Conservation (phyloP, 2,329 filamentous ascomycete genomes). For the Aspergillus clavatus region DNA sequence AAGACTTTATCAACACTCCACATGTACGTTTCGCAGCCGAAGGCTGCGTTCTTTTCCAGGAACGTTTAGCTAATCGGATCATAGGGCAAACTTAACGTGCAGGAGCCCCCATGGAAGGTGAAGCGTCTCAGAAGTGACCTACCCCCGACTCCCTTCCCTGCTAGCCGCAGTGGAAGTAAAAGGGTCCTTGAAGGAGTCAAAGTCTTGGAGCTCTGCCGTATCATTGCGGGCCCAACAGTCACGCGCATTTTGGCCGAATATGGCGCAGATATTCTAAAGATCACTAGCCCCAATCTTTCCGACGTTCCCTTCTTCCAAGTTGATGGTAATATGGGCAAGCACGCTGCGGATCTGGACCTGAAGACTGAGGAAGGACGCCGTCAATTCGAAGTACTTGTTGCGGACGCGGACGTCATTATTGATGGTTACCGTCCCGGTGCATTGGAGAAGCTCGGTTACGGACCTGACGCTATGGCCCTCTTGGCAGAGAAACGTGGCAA, state of each 20-base stretch:
- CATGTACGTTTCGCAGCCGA: slow-evolving; percentile 47
- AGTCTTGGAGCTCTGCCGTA: slow-evolving; percentile 67
- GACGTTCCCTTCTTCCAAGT: slow-evolving; percentile 70
- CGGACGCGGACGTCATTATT: slow-evolving; percentile 60
- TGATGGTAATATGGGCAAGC: slow-evolving; percentile 68
- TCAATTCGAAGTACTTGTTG: slow-evolving; percentile 56
- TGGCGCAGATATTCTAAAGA: slow-evolving; percentile 66
- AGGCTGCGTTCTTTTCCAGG: not conserved
- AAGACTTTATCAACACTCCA: slow-evolving; percentile 54
- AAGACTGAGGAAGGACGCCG: slow-evolving; percentile 51
- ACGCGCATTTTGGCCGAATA: slow-evolving; percentile 65
- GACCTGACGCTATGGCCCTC: slow-evolving; percentile 50
- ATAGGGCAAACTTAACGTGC: slow-evolving; percentile 31
- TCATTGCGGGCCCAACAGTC: slow-evolving; percentile 69
- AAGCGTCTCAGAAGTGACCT: slow-evolving; percentile 24
- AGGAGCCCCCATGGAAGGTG: slow-evolving; percentile 36
- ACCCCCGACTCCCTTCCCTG: slow-evolving; percentile 25
- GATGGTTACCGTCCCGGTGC: slow-evolving; percentile 67
- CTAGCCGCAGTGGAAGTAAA: slow-evolving; percentile 28
- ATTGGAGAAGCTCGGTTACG: slow-evolving; percentile 60
- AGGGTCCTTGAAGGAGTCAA: slow-evolving; percentile 54
- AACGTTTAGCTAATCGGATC: not conserved
- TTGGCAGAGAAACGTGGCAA: slow-evolving; percentile 53
- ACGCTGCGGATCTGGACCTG: slow-evolving; percentile 59
- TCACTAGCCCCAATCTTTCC: slow-evolving; percentile 63